Base-by-base conservation (phyloP, 352 stramenopile genomes). In the Aphanomyces invadans region DNA sequence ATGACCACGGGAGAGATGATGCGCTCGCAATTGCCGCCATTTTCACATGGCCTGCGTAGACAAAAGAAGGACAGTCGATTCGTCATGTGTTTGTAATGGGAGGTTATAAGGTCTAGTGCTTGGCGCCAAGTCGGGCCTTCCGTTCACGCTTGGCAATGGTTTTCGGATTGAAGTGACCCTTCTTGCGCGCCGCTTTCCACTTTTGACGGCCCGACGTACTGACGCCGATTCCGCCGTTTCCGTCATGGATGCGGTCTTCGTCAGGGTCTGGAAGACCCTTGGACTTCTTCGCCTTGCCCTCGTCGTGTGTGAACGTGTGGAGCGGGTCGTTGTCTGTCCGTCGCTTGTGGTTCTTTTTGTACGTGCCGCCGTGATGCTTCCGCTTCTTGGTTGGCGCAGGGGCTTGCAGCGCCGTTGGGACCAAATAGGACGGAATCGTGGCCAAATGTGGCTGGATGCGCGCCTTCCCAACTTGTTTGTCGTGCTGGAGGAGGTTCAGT, bases 301-400 rank as follows among this genome's bases (percentile, higher is more conserved):
- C 73, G 3, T 69, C 78, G 29, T 86, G 81, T 36, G 79, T 81
- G 59, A 98, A 99, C 55, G 88, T 96, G 77, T 99, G 95, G 52
- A 99, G 81, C 31, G 97, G 97, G 74, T 99, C 97, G 73, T 99
- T 99, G 70, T 97, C 87, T 57, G 86, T 97, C 49, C 88, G 81
- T 29, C 89, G 78, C 75, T 92, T 89, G 68, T 73, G 76, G 72
- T 88, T 77, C 62, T 86, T 78, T 48, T 73, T 76, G 61, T 55
- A 67, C 28, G 73, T 53, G 12, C 80, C 76, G 70, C 83, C 88
- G 67, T 80, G 88, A 73, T 79, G 90, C 69, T 95, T 95, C n/a
- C 72, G 72, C 52, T 90, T 92, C 57, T 87, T 85, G 69, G 76
- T 65, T 48, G 87, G 80, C 76, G 87, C 70, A 38, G 74, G 90